Percentiles rank a stretch among this genome's conserved stretches.
These are phyloP conservation scores for Trypanosoma vivax DNA, from an alignment of 208 protist genomes.

Conservation along the genomic window DNA sequence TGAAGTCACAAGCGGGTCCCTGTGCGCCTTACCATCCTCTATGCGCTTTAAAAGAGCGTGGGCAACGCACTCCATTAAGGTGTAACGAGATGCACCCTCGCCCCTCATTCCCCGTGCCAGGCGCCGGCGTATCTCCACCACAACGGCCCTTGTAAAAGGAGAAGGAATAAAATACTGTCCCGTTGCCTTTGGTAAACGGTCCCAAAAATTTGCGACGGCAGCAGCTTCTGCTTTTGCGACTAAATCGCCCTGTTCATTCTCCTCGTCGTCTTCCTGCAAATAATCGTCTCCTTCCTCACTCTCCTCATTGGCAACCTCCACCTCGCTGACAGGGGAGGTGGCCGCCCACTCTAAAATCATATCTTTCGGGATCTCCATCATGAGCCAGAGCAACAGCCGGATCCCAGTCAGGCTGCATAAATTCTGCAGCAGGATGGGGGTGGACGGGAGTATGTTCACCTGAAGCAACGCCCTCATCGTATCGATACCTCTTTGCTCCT, in stretches of 20 bases:
- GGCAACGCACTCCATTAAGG: slow-evolving; percentile 33
- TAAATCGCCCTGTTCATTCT: no score
- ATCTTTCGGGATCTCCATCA: slow-evolving; percentile 34
- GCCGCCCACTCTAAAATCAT: slow-evolving; percentile 41
- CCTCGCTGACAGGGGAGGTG: slow-evolving; percentile 4
- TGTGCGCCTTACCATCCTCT: slow-evolving; percentile 38
- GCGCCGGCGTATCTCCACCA: slow-evolving; percentile 69
- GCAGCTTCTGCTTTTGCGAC: no score
- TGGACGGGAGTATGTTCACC: slow-evolving; percentile 39
- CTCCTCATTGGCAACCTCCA: slow-evolving; percentile 17
- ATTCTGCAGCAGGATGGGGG: slow-evolving; percentile 23
- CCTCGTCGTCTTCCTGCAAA: no score
- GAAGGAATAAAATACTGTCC: slow-evolving; percentile 25
- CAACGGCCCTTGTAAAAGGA: slow-evolving; percentile 39
- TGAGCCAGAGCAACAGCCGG: slow-evolving; percentile 58
- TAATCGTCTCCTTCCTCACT: slow-evolving; percentile 16
- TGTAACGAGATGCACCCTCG: slow-evolving; percentile 36
- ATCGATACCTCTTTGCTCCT: slow-evolving; percentile 9
- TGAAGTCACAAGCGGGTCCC: slow-evolving; percentile 54
- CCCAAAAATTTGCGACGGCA: not conserved
- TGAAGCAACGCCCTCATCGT: slow-evolving; percentile 47
- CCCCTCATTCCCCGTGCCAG: slow-evolving; percentile 22
- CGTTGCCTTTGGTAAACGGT: not conserved
- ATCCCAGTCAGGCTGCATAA: slow-evolving; percentile 29
- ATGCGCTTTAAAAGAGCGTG: slow-evolving; percentile 25